These are phyloP conservation scores for Aspergillus hiratsukae DNA, from an alignment of 2,329 filamentous ascomycete genomes.

Conservation along the genomic window DNA sequence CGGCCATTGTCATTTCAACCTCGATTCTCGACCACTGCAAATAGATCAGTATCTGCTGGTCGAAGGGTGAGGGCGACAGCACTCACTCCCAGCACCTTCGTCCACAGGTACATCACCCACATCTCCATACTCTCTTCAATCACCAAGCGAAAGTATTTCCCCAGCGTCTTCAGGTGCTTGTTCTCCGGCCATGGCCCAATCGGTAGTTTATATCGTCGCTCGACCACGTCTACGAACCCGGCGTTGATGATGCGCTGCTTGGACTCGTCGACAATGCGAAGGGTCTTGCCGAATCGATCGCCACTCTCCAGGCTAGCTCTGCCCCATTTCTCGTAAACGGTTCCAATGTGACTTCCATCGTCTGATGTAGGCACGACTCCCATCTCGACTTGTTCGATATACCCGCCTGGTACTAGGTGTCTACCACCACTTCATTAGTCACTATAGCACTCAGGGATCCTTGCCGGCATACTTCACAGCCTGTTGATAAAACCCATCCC, in stretches of 20 bases:
- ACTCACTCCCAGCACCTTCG: slow-evolving; percentile 22
- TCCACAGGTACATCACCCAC: slow-evolving; percentile 25
- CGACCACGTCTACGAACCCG: slow-evolving; percentile 23
- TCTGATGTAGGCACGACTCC: slow-evolving; percentile 36
- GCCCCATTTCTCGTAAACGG: slow-evolving; percentile 25
- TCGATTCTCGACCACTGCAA: not conserved
- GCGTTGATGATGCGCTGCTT: slow-evolving; percentile 18
- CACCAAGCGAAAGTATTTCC: slow-evolving; percentile 19
- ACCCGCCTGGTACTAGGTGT: slow-evolving; percentile 34
- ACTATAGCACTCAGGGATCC: too few species aligned
- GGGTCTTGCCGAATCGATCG: slow-evolving; percentile 27
- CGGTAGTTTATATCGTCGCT: slow-evolving; percentile 22
- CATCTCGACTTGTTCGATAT: slow-evolving; percentile 39
- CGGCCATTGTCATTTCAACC: not conserved
- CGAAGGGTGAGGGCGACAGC: not conserved
- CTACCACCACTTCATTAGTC: slow-evolving; percentile 8
- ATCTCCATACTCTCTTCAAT: slow-evolving; percentile 27
- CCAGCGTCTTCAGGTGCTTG: slow-evolving; percentile 16
- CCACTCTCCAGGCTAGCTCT: slow-evolving; percentile 11
- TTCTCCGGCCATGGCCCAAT: slow-evolving; percentile 20
- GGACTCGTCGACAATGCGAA: slow-evolving; percentile 23
- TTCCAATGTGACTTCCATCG: slow-evolving; percentile 32
- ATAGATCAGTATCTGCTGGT: not conserved
- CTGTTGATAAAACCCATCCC: slow-evolving; percentile 37
- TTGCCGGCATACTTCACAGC: slow-evolving; percentile 24